Percentiles rank a stretch among this genome's conserved stretches.
Evolutionary conservation across 2,329 filamentous ascomycete species (phyloP).

Genomic region (Alternaria sp.): DNA sequence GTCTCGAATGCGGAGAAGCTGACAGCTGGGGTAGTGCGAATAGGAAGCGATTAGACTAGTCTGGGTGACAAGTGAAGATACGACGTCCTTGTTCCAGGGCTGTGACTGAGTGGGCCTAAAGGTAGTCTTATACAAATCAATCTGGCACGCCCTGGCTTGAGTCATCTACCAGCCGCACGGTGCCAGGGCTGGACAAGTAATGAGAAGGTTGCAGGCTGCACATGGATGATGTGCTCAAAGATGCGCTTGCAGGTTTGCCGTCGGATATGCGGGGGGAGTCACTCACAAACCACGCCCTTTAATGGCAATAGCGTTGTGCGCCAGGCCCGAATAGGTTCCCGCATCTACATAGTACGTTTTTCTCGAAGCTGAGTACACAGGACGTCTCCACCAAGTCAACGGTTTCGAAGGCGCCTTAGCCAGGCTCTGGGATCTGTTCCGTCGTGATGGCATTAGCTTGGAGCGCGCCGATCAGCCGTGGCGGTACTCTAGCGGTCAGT

Average conservation of each 20-base stretch:
- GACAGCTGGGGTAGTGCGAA: conserved; percentile 15
- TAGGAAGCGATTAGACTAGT: conserved; percentile 3
- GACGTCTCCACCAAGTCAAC: background rate
- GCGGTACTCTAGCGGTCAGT: conserved; percentile 9
- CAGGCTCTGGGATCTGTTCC: background rate
- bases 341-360: background rate
- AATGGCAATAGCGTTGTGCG: conserved; percentile 13
- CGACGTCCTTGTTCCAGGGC: conserved; percentile 6
- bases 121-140: conserved; percentile 31
- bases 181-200: conserved; percentile 4
- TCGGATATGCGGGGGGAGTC: conserved; percentile 17
- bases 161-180: conserved; percentile 27
- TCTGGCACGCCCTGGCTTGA: conserved; percentile 25
- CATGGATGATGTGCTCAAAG: conserved; percentile 24
- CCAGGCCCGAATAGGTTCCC: conserved; percentile 13
- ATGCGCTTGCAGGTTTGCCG: conserved; percentile 27
- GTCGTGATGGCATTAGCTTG: conserved; percentile 1
- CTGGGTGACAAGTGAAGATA: conserved; percentile 19
- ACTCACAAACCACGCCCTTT: conserved; percentile 22
- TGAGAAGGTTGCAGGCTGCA: conserved; percentile 27
- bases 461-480: background rate
- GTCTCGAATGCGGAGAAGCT: conserved; percentile 35
- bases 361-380: conserved; percentile 2
- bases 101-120: conserved; percentile 12
- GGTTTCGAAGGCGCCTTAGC: conserved; percentile 14